A percentile compares a stretch with the other conserved stretches of the same genome.
Conservation (phyloP, 176 grass and related monocot genomes). For the Triticum dicoccoides region DNA sequence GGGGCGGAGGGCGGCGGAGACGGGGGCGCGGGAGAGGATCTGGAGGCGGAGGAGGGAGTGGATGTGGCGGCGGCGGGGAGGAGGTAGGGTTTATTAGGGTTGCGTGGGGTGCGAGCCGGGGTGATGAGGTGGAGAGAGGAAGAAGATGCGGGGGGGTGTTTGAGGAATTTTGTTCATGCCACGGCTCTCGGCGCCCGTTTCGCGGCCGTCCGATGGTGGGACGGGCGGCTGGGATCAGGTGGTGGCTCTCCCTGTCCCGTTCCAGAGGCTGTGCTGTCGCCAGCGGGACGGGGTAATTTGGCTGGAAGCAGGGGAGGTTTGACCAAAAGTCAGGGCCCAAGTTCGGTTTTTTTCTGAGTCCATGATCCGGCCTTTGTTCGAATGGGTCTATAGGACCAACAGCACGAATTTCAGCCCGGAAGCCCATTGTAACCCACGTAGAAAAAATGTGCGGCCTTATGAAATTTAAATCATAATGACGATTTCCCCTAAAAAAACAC, state of each 20-base stretch:
- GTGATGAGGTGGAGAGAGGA: not conserved
- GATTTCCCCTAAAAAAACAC: too few relatives aligned
- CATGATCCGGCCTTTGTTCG: too few relatives aligned
- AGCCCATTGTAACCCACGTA: too few relatives aligned
- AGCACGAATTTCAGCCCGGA: too few relatives aligned
- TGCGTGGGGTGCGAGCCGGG: not conserved
- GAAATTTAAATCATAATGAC: too few relatives aligned
- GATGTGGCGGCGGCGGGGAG: constrained; percentile 11
- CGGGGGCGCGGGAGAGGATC: not conserved
- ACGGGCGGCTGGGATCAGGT: not conserved
- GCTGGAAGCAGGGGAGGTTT: not conserved
- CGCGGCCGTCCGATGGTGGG: not conserved
- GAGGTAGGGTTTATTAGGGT: constrained; percentile 44
- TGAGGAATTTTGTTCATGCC: not conserved
- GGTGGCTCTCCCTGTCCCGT: not conserved
- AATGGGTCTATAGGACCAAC: too few relatives aligned
- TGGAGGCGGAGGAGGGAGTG: not conserved
- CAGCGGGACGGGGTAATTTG: not conserved
- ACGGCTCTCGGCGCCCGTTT: not conserved
- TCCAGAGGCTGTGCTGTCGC: not conserved
- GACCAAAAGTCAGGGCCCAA: not conserved
- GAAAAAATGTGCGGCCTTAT: too few relatives aligned
- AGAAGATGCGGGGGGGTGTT: not conserved
- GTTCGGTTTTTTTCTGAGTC: too few relatives aligned
- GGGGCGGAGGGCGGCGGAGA: constrained; percentile 6